A percentile compares a stretch with the other conserved stretches of the same genome.
Evolutionary conservation across 345 rosid genomes (phyloP).

Genomic region (Hibiscus trionum): DNA sequence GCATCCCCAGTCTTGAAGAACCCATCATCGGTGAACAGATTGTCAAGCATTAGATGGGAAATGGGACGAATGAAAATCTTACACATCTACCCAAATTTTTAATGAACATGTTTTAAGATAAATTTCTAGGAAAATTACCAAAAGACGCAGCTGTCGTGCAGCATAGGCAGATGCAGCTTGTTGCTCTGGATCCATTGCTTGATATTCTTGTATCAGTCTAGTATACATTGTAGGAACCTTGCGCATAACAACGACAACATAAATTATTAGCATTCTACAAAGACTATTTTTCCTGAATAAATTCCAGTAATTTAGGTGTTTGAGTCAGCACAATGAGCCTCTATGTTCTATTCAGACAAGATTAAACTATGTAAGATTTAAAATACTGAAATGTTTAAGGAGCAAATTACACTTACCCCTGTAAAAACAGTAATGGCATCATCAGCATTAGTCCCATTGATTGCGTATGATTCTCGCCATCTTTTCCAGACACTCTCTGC

Average conservation of each 20-base stretch:
- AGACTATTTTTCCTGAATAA: not conserved
- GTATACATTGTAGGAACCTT: conserved; percentile 98
- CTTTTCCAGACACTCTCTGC: conserved; percentile 93
- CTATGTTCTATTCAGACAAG: not conserved
- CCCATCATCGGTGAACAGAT: conserved; percentile 78
- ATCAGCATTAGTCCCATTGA: conserved; percentile 38
- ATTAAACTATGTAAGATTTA: not conserved
- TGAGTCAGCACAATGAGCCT: not conserved
- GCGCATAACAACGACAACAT: conserved; percentile 14
- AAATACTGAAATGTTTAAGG: not conserved
- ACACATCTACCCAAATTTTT: not conserved
- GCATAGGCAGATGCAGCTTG: conserved; percentile 65
- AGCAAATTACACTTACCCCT: conserved; percentile 54
- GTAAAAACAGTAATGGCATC: conserved; percentile 80
- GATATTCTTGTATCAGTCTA: conserved; percentile 93
- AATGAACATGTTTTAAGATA: not conserved
- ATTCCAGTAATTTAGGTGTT: not conserved
- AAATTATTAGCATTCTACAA: not conserved
- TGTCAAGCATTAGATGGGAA: not conserved
- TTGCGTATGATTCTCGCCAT: conserved; percentile 80
- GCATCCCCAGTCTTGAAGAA: conserved; percentile 97
- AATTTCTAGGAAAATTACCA: conserved; percentile 40
- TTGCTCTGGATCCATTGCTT: conserved; percentile 69
- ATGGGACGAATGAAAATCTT: not conserved
- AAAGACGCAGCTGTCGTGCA: conserved; percentile 71